These are phyloP conservation scores for Zoysia pacifica DNA, from an alignment of 176 grass and related monocot genomes.

Conservation along the genomic window DNA sequence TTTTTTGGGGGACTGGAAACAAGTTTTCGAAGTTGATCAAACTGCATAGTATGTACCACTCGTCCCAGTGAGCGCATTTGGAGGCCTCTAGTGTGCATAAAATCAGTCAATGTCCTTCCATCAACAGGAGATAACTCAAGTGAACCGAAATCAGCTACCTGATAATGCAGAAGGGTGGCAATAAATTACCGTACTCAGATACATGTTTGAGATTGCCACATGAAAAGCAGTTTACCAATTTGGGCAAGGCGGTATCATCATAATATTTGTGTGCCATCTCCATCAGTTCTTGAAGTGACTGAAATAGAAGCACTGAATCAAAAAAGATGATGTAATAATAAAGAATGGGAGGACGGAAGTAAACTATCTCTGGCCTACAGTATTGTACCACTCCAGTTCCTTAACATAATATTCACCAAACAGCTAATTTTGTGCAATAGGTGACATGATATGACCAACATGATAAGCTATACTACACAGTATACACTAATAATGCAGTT, in stretches of 20 bases:
- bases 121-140: constrained; percentile 99
- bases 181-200: constrained; percentile 15
- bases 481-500: constrained; percentile 11
- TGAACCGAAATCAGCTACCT: constrained; percentile 94
- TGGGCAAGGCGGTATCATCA: constrained; percentile 84
- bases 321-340: constrained; percentile 24
- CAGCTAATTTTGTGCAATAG: constrained; percentile 6
- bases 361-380: constrained; percentile 10
- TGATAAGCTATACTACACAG: neutral
- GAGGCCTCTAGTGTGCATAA: constrained; percentile 98
- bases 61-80: constrained; percentile 90
- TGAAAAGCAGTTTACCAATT: constrained; percentile 68
- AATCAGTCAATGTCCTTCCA: constrained; percentile 98
- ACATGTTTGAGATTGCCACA: constrained; percentile 17
- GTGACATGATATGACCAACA: constrained; percentile 7
- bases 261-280: constrained; percentile 97
- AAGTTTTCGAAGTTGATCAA: constrained; percentile 27
- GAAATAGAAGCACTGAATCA: constrained; percentile 39
- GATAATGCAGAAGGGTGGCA: constrained; percentile 38
- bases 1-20: constrained; percentile 8
- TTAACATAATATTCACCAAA: constrained; percentile 26
- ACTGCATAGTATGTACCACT: constrained; percentile 60
- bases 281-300: constrained; percentile 86
- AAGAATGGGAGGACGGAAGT: constrained; percentile 11
- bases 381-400: neutral